These are phyloP conservation scores for Tetrahymena borealis DNA, from an alignment of 73 alveolate species.

Conservation along the genomic window DNA sequence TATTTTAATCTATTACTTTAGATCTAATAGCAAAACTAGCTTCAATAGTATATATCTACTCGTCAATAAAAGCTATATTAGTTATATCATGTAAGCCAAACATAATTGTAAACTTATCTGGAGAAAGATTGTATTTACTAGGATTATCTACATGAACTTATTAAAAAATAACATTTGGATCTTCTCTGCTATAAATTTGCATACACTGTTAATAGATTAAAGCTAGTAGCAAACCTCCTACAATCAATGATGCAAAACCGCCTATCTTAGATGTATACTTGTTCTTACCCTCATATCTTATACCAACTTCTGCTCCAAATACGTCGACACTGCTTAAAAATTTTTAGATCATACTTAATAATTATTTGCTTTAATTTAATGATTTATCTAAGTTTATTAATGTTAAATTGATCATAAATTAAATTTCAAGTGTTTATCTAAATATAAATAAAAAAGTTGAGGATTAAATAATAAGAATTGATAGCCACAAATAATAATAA, in stretches of 20 bases:
- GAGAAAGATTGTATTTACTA: not conserved
- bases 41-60: not conserved
- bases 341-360: not conserved
- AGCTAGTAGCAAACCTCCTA: not conserved
- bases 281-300: not conserved
- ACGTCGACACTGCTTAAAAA: not conserved
- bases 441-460: no score
- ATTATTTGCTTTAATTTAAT: not conserved
- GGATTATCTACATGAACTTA: not conserved
- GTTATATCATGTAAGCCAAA: not conserved
- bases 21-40: not conserved
- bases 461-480: no score
- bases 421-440: not conserved
- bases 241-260: not conserved
- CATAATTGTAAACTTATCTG: not conserved
- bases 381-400: not conserved
- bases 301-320: not conserved
- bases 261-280: not conserved
- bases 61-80: not conserved
- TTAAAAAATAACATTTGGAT: not conserved
- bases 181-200: not conserved
- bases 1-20: not conserved
- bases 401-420: not conserved
- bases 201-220: not conserved
- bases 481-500: no score